phyloP scores from a whole-genome alignment of 169 alveolate species.

The Cystoisospora suis region DNA sequence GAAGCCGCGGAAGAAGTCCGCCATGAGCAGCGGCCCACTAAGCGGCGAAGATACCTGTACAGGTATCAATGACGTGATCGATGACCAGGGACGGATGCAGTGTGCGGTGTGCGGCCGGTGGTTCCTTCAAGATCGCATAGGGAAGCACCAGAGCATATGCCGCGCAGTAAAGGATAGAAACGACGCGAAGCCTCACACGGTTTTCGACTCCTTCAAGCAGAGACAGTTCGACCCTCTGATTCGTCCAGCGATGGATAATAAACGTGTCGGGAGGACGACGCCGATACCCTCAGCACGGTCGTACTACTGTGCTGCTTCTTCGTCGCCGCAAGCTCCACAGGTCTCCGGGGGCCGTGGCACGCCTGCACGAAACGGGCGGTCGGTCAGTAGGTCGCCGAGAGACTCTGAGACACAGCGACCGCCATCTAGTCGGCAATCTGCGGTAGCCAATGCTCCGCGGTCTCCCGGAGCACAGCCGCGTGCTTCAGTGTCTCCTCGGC shows the following conservation, averaged over 20 bases:
- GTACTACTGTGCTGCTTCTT: no score
- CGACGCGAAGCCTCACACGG: background rate
- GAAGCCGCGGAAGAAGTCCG: background rate
- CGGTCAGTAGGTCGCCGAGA: no score
- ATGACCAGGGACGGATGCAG: slow-evolving; percentile 47
- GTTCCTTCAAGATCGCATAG: slow-evolving; percentile 53
- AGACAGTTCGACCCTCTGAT: slow-evolving; percentile 56
- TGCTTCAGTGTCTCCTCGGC: no score
- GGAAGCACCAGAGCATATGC: slow-evolving; percentile 51
- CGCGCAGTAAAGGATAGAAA: background rate
- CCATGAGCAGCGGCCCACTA: background rate
- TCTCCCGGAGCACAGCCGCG: no score
- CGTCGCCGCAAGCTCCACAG: no score
- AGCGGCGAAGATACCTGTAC: background rate
- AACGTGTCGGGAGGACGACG: no score
- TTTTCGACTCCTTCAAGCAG: slow-evolving; percentile 56
- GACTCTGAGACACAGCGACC: no score
- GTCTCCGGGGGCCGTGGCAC: no score
- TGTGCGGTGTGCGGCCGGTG: slow-evolving; percentile 56
- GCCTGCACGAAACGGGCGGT: no score
- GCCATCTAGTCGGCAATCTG: no score
- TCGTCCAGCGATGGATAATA: background rate
- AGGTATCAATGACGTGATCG: slow-evolving; percentile 1
- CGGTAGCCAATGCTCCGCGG: no score
- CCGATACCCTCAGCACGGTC: no score